A percentile compares a stretch with the other conserved stretches of the same genome.
phyloP scores from a whole-genome alignment of 2,329 filamentous ascomycete genomes.

The Fonsecaea erecta region DNA sequence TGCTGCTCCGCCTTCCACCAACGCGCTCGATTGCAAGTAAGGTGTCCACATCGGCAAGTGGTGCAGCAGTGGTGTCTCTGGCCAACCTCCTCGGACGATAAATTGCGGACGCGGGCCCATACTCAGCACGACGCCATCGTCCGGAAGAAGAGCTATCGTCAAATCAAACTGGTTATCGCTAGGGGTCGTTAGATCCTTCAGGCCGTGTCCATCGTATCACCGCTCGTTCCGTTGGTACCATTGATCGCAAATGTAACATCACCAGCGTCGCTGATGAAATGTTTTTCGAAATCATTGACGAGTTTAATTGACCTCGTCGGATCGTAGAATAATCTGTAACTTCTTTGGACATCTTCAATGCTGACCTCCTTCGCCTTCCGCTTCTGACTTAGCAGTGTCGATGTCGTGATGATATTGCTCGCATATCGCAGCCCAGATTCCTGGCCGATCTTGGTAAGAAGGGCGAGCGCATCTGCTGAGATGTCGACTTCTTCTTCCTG shows the following conservation, averaged over 20 bases:
- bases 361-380: constrained; percentile 81
- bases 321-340: constrained; percentile 94
- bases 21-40: background rate
- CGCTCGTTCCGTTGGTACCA: constrained; percentile 47
- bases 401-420: constrained; percentile 97
- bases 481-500: constrained; percentile 96
- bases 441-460: constrained; percentile 93
- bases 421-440: constrained; percentile 92
- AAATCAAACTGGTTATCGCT: background rate
- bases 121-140: background rate
- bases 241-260: constrained; percentile 69
- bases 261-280: constrained; percentile 87
- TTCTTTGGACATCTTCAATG: constrained; percentile 87
- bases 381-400: constrained; percentile 84
- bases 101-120: background rate
- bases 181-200: constrained; percentile 42
- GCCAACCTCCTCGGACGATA: background rate
- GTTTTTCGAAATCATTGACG: constrained; percentile 85
- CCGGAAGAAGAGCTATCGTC: background rate
- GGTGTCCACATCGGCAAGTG: background rate
- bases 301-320: constrained; percentile 86
- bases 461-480: constrained; percentile 83
- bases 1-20: background rate
- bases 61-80: background rate
- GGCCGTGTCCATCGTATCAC: constrained; percentile 73